phyloP scores from a whole-genome alignment of 306 rosid genomes.

The Cercis canadensis region DNA sequence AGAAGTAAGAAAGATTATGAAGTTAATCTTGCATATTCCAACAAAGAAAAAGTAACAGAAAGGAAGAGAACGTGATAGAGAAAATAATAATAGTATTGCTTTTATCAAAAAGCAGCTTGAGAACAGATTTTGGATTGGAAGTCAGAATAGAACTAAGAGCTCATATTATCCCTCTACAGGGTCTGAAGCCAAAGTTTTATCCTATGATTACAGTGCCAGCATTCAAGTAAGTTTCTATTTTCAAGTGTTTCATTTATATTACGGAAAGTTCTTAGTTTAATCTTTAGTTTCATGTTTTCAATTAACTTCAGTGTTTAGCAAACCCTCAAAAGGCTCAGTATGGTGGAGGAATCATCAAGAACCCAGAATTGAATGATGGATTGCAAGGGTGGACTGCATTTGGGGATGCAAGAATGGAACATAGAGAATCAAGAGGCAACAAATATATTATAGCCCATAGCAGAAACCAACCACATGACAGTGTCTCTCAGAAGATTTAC shows the following conservation, averaged over 20 bases:
- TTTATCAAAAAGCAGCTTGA: too few species aligned
- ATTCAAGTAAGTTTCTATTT: conserved; percentile 46
- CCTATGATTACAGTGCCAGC: conserved; percentile 64
- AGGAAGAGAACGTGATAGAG: too few species aligned
- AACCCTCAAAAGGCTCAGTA: conserved; percentile 64
- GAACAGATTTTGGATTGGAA: too few species aligned
- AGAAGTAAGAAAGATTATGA: too few species aligned
- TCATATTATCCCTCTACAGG: conserved; percentile 40
- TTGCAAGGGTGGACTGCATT: conserved; percentile 63
- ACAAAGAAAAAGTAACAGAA: too few species aligned
- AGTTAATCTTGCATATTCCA: too few species aligned
- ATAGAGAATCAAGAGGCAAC: conserved; percentile 57
- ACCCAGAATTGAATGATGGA: conserved; percentile 71
- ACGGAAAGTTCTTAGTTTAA: neutral
- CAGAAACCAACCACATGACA: conserved; percentile 53
- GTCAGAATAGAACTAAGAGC: neutral
- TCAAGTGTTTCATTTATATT: neutral
- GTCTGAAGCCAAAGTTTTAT: conserved; percentile 47
- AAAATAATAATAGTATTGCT: too few species aligned
- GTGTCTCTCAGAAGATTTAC: conserved; percentile 58
- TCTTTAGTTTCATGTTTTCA: neutral
- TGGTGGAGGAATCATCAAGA: conserved; percentile 74
- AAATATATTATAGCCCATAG: conserved; percentile 61
- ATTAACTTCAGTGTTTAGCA: conserved; percentile 54
- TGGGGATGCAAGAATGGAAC: conserved; percentile 54